Base-by-base conservation (phyloP, 106 monocot species). In the Dendrobium officinale region DNA sequence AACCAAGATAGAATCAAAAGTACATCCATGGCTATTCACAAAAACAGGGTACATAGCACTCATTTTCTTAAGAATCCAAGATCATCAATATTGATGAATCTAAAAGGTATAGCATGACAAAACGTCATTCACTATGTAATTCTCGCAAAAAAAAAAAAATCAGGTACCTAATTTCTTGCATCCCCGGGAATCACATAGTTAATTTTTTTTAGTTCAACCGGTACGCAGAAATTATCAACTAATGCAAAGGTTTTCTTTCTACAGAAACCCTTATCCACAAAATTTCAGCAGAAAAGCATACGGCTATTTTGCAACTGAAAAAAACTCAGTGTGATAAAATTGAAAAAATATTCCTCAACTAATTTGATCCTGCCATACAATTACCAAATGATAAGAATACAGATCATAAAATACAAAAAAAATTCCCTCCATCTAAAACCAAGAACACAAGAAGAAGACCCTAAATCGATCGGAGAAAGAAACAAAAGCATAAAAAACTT, bases 401-500 rank as follows among this genome's bases (percentile, higher is more conserved):
- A 31, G 76, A 74, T 74, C 73, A 43, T 43, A 15, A 5, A 61
- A 61, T 10, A 37, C 2, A 70, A 37, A 6, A 51, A 6, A 51
- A 49, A 76, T 51, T 26, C 48, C 26, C 27, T 76, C 3, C 18
- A 19, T 10, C 49, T 6, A 49, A 76, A 13, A 47, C 16, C 10
- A 51, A 49, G 15, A 76, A 76, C 2, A 48, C 26, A 76, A 48
- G 49, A 76, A 76, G 27, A 22, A 83, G 55, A 78, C 24, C 74
- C 42, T 74, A 67, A 55, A 29, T 58, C 1, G 43, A 42, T 31
- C 79, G 29, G 42, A 83, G 19, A 29, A 42, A 56, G 17, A 42
- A 75, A 29, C 26, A 26, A 80, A 15, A 13, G 41, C 51, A 45
- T 47, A 49, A 33, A 8, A 81, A 77, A 83, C 85, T 85, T 76